These are phyloP conservation scores for Pyrus hybrid DNA, from an alignment of 331 rosid genomes.

Conservation along the genomic window DNA sequence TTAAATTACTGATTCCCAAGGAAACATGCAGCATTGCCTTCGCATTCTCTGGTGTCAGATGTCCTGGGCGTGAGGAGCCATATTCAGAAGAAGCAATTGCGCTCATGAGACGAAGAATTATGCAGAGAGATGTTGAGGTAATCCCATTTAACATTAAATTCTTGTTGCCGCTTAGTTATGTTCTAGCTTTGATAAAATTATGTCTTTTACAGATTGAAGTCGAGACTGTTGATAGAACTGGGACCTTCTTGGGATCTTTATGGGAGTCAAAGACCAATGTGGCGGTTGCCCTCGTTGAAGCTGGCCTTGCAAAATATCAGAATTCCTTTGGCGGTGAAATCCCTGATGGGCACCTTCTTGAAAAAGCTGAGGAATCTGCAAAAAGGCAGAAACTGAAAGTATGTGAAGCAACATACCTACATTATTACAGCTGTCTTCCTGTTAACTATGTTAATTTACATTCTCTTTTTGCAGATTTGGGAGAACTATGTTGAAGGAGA, in stretches of 20 bases:
- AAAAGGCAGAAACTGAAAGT: constrained; percentile 66
- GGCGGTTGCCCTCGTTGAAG: constrained; percentile 66
- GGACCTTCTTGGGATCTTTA: constrained; percentile 87
- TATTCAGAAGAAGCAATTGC: constrained; percentile 84
- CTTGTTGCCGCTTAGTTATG: not conserved
- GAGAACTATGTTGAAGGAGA: constrained; percentile 87
- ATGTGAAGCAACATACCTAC: constrained; percentile 21
- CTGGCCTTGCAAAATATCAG: constrained; percentile 79
- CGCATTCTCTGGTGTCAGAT: constrained; percentile 82
- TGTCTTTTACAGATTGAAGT: constrained; percentile 56
- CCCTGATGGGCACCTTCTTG: constrained; percentile 73
- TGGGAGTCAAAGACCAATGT: constrained; percentile 80
- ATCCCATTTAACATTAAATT: constrained; percentile 1
- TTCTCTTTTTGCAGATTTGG: constrained; percentile 58
- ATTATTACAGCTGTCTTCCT: not conserved
- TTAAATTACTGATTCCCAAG: constrained; percentile 82
- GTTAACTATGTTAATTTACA: constrained; percentile 14
- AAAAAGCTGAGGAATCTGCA: constrained; percentile 80
- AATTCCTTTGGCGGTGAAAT: constrained; percentile 75
- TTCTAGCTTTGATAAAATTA: not conserved
- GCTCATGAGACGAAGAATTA: constrained; percentile 78
- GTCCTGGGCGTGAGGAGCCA: constrained; percentile 87
- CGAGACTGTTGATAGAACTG: constrained; percentile 85
- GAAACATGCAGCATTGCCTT: constrained; percentile 94
- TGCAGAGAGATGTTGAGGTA: constrained; percentile 96